Evolutionary conservation across 1,139 yeast genomes (phyloP), one percentile per base, ranked within the genome.

Genomic region (Hansenula anomala): DNA sequence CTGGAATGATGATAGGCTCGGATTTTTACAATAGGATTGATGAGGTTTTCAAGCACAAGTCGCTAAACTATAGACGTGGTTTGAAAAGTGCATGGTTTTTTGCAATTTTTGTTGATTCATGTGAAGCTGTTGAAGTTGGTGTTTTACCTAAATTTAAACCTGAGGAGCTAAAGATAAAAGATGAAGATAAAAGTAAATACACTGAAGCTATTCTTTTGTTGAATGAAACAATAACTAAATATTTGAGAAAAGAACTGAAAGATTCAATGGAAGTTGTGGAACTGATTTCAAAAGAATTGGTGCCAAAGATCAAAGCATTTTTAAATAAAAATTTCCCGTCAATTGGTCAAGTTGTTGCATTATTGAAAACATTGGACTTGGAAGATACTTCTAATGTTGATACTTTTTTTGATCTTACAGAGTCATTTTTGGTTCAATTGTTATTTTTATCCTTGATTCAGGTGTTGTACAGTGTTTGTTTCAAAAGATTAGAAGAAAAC

Each of bases 81-180:
- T 22, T 34, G 17, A 18, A 34, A 23, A 28, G 32, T 13, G n/a
- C 17, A 4, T 28, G 31, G 36, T 22, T 22, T 7, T 34, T 26
- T 28, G 3, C 15, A 8, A 13, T 15, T 14, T 28, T 19, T 16
- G 8, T 34, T 8, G 36, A 34, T 34, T 8, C 18, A 4, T 9
- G 17, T 28, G 32, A 28, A 17, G 19, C 36, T 16, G 22, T 22
- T 9, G 36, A 34, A 22, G 22, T n/a, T 28, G 36, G 36, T 8
- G 20, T 20, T 23, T 6, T 24, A 9, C 36, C 36, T 3, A 19
- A 14, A 27, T 14, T 20, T 4, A 13, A 10, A 6, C 26, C 20
- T 3, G 7, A 22, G 3, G 34, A 32, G 2, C 8, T 11, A 17
- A 13, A 8, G 13, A 8, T 12, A 10, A 5, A 16, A 2, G n/a